Base-by-base conservation (phyloP, 306 rosid species). In the Neltuma alba region DNA sequence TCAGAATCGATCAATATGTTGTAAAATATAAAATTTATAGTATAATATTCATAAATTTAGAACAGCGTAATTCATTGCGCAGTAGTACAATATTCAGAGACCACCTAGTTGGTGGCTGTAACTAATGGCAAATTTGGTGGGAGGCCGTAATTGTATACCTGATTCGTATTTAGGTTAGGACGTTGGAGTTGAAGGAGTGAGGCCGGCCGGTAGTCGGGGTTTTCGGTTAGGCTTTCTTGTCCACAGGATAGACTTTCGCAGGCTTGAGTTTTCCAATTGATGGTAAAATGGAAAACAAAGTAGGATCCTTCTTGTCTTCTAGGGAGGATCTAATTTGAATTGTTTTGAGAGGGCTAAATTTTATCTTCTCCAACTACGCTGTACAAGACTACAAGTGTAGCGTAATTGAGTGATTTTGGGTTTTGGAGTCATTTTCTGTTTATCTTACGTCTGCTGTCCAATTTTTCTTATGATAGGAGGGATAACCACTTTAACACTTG, bases 231-330 rank as follows among this genome's bases (percentile, higher is more conserved):
- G 58, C 38, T 74, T 60, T 50, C 52, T 82, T 71, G 28, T 61
- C 33, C 45, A 7, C 14, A 61, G 60, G n/a, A 1, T 63, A 47
- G 9, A 55, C 27, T 16, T 68, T 63, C 44, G 54, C n/a, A 25
- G 62, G 48, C 40, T 14, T 28, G 15, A 31, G 30, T 4, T 50
- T 78, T n/a, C 28, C 28, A 57, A 45, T 55, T 33, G 74, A 70
- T 69, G 61, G 15, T 64, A 62, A 62, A 74, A 54, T 75, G 57
- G 34, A 64, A 45, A 62, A 76, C 61, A 58, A 42, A 45, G 61
- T 54, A 42, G 68, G 36, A 42, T 28, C 68, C 38, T 76, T 63
- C n/a, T 83, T 55, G 27, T 50, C 61, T 64, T 50, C 31, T 83
- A 69, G 74, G 11, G 72, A 13, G 40, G 11, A 30, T 58, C 73